Percentiles rank a stretch among this genome's conserved stretches.
Conservation (phyloP, 495 filamentous ascomycete species). For the Penicillium pancosmium region DNA sequence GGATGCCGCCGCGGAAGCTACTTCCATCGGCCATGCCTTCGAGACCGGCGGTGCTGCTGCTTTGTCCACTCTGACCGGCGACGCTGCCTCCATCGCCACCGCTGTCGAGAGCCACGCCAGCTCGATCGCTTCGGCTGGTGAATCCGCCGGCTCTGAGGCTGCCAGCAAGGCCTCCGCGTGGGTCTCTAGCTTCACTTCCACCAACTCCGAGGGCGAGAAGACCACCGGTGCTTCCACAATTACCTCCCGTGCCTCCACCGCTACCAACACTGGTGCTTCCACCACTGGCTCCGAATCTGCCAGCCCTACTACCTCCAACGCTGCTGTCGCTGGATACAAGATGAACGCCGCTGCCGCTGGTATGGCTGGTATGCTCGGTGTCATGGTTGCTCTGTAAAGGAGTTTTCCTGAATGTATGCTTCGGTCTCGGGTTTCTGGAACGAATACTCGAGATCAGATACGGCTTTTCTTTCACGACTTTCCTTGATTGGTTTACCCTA, state of each 20-base stretch:
- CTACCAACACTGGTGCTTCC: slow-evolving; percentile 14
- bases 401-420: not conserved
- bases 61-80: slow-evolving; percentile 7
- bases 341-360: slow-evolving; percentile 28
- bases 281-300: slow-evolving; percentile 16
- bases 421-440: not conserved
- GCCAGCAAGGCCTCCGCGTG: slow-evolving; percentile 18
- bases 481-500: slow-evolving; percentile 7
- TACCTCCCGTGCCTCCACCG: slow-evolving; percentile 16
- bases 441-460: slow-evolving; percentile 4
- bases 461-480: slow-evolving; percentile 22
- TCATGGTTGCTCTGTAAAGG: slow-evolving; percentile 43
- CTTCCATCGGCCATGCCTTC: slow-evolving; percentile 13
- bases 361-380: slow-evolving; percentile 38
- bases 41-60: slow-evolving; percentile 18
- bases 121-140: slow-evolving; percentile 21
- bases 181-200: slow-evolving; percentile 22
- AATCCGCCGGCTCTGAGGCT: slow-evolving; percentile 21
- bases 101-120: slow-evolving; percentile 13
- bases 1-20: slow-evolving; percentile 9
- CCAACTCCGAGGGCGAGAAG: slow-evolving; percentile 21
- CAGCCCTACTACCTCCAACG: slow-evolving; percentile 11
- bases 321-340: slow-evolving; percentile 17
- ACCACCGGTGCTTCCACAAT: slow-evolving; percentile 23
- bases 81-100: slow-evolving; percentile 19